A percentile compares a stretch with the other conserved stretches of the same genome.
Evolutionary conservation across 2,329 filamentous ascomycete genomes (phyloP).

Genomic region (Chaetothyriales sp.): DNA sequence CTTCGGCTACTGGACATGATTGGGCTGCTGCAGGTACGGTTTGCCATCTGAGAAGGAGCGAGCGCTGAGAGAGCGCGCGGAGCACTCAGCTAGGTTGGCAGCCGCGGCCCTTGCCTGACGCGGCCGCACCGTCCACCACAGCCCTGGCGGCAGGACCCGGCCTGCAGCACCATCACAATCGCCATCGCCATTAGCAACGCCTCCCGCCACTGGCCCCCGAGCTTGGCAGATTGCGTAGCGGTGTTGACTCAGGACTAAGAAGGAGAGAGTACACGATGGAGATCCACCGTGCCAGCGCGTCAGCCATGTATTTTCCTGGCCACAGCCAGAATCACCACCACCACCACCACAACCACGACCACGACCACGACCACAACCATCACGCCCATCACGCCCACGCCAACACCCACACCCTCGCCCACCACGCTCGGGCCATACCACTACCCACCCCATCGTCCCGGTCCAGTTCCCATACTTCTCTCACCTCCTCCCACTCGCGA

Average conservation of each 20-base stretch:
- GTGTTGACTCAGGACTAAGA: background rate
- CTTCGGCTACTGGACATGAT: background rate
- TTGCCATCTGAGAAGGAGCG: background rate
- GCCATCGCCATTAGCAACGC: background rate
- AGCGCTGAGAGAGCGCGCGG: background rate
- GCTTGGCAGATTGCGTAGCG: background rate
- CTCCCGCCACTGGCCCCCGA: too few species aligned
- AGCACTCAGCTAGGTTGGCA: background rate
- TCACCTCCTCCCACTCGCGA: constrained; percentile 26
- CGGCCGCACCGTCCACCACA: background rate
- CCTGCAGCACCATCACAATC: background rate
- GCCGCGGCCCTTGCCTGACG: background rate
- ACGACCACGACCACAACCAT: constrained; percentile 21
- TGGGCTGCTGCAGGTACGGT: background rate
- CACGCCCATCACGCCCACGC: constrained; percentile 16
- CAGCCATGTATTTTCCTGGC: constrained; percentile 30
- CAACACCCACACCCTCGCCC: constrained; percentile 18
- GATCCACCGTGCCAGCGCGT: constrained; percentile 19
- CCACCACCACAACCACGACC: constrained; percentile 3
- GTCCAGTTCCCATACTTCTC: constrained; percentile 26
- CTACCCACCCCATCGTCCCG: constrained; percentile 21
- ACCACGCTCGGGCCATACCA: background rate
- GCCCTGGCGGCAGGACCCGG: background rate
- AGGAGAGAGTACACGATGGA: constrained; percentile 2
- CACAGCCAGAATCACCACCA: constrained; percentile 22